Percentiles rank a stretch among this genome's conserved stretches.
These are phyloP conservation scores for Lentinus brumalis DNA, from an alignment of 768 basidiomycete species.

Conservation along the genomic window DNA sequence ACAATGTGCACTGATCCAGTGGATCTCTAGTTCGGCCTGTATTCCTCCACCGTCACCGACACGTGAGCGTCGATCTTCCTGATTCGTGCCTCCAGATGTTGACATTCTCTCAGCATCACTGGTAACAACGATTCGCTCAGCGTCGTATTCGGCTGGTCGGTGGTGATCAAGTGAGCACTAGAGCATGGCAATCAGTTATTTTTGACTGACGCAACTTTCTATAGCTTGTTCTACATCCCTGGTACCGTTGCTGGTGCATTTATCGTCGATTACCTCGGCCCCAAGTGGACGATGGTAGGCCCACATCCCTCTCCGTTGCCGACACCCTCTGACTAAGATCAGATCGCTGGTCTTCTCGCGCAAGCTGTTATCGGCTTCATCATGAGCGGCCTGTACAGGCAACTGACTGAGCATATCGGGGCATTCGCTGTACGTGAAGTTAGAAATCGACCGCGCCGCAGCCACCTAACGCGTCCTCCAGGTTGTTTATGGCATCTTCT, in stretches of 20 bases:
- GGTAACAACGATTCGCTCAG: conserved; percentile 51
- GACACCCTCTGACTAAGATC: neutral
- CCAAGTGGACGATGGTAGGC: conserved; percentile 72
- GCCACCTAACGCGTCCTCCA: conserved; percentile 25
- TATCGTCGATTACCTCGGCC: conserved; percentile 71
- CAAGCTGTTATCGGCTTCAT: conserved; percentile 84
- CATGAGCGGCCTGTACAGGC: conserved; percentile 80
- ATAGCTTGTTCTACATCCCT: conserved; percentile 67
- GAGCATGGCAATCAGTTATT: conserved; percentile 33
- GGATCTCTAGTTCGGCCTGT: conserved; percentile 67
- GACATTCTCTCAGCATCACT: conserved; percentile 50
- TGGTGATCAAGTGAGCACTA: conserved; percentile 72
- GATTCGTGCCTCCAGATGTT: neutral
- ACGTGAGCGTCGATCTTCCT: conserved; percentile 40
- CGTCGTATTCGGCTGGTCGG: conserved; percentile 80
- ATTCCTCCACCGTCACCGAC: conserved; percentile 74
- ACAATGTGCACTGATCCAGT: neutral
- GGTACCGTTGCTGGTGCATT: conserved; percentile 77
- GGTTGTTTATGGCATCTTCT: conserved; percentile 90
- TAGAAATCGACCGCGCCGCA: neutral
- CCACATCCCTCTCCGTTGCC: neutral
- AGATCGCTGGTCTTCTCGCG: conserved; percentile 67
- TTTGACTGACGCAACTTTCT: conserved; percentile 1
- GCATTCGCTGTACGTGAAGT: conserved; percentile 63
- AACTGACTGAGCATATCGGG: conserved; percentile 63